Conservation (phyloP, 2,329 filamentous ascomycete species). For the Colletotrichum sp. region DNA sequence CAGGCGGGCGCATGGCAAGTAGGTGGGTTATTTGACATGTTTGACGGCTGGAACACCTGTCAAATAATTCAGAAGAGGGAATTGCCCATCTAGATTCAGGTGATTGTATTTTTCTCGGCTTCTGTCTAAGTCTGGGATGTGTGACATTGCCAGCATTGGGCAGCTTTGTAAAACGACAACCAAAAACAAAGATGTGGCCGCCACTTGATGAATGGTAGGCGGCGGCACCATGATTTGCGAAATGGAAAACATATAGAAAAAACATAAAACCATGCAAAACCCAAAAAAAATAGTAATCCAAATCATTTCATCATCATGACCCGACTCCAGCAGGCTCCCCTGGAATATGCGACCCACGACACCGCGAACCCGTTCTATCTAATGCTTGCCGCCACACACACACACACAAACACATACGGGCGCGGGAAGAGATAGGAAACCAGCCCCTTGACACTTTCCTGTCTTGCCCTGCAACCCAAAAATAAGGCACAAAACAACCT, state of each 20-base stretch:
- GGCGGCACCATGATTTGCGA: neutral
- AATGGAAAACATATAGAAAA: neutral
- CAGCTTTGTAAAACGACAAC: neutral
- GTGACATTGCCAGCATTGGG: neutral
- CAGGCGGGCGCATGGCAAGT: neutral
- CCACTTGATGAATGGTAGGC: neutral
- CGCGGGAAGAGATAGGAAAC: neutral
- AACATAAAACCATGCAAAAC: neutral
- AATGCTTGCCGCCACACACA: neutral
- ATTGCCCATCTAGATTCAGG: neutral
- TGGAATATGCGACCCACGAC: neutral
- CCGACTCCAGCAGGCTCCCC: constrained; percentile 18
- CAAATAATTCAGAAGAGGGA: neutral
- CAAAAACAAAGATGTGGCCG: neutral
- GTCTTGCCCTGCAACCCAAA: neutral
- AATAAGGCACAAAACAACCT: neutral
- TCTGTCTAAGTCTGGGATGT: neutral
- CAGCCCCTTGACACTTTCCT: neutral
- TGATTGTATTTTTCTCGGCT: neutral
- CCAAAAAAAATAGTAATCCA: neutral
- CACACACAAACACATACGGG: neutral
- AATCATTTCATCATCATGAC: constrained; percentile 1
- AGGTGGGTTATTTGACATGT: neutral
- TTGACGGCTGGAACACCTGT: constrained; percentile 1
- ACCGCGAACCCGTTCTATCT: neutral